Evolutionary conservation across 371 early-diverging fungal genomes (phyloP), one percentile per base, ranked within the genome.

Genomic region (Rhizopus microsporus): DNA sequence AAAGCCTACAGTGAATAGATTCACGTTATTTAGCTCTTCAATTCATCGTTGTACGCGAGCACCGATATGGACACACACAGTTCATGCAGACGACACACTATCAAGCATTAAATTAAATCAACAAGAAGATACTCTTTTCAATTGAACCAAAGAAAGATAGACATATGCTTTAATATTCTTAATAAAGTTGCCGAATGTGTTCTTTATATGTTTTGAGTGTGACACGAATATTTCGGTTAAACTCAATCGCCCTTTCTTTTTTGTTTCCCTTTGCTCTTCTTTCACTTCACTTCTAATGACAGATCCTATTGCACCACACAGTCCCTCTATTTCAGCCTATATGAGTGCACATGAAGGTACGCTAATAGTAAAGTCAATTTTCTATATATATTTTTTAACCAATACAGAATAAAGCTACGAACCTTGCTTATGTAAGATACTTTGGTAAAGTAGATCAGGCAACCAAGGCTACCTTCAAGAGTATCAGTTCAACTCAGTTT

Each of bases 291-390:
- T 45, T 46, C 23, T 47, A 10, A 59, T 59, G 60, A 34, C 67
- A 33, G 79, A 78, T 34, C 72, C 79, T 32, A 75, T 78, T 57
- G 72, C 69, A 37, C 74, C 72, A 33, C 71, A 72, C 55, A 71
- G 70, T 65, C 73, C 66, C 2, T 69, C 74, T 37, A 75, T 72
- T 54, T 59, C 72, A 17, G 79, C 76, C 30, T 78, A 78, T 48
- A 78, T 78, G 79, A 71, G 70, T 23, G 79, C 61, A 0, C 79
- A 78, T 66, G 51, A 65, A 57, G 72, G 74, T 75, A 62, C 55
- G 10, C 30, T 13, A 12, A 15, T 1, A n/a, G 5, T 4, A 15
- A 31, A 23, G 17, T 16, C 23, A 23, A 23, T 2, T n/a, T 31
- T 3, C 29, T 12, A 15, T 45, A 12, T 30, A 3, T 51, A 8